These are phyloP conservation scores for Schrenkiella parvula DNA, from an alignment of 345 rosid genomes.

Conservation along the genomic window DNA sequence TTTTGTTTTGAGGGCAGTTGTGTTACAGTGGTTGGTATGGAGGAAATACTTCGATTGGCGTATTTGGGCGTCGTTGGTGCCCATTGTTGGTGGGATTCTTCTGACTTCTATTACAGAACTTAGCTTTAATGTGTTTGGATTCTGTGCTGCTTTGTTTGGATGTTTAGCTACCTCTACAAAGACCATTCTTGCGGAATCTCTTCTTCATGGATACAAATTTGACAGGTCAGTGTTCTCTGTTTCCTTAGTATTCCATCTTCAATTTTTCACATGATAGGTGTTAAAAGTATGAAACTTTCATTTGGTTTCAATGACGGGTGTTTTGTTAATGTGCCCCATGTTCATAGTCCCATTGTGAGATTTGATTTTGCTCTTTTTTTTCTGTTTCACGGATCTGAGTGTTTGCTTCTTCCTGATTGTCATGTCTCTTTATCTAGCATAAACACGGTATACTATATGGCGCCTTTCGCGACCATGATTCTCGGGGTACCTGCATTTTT, in stretches of 20 bases:
- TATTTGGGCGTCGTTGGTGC: conserved; percentile 84
- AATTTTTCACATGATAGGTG: background rate
- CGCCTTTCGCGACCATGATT: conserved; percentile 92
- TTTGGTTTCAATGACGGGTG: too few species aligned
- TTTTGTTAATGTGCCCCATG: background rate
- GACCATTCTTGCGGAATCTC: conserved; percentile 91
- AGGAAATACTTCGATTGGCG: conserved; percentile 89
- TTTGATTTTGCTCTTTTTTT: too few species aligned
- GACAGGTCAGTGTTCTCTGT: conserved; percentile 54
- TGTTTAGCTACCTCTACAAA: conserved; percentile 95
- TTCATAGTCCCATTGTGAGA: too few species aligned
- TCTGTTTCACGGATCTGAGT: background rate
- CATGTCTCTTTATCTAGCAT: conserved; percentile 41
- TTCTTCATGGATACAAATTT: conserved; percentile 88
- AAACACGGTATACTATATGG: conserved; percentile 97
- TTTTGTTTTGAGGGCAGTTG: conserved; percentile 41
- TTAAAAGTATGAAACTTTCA: background rate
- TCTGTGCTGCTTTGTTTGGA: conserved; percentile 91
- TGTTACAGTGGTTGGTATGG: conserved; percentile 93
- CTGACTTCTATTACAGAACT: conserved; percentile 87
- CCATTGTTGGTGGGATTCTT: conserved; percentile 94
- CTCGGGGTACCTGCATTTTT: conserved; percentile 70
- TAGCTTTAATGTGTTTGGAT: conserved; percentile 87
- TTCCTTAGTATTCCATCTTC: background rate
- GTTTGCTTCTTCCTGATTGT: background rate